These are phyloP conservation scores for Malassezia restricta DNA, from an alignment of 1,284 basidiomycete species.

Conservation along the genomic window DNA sequence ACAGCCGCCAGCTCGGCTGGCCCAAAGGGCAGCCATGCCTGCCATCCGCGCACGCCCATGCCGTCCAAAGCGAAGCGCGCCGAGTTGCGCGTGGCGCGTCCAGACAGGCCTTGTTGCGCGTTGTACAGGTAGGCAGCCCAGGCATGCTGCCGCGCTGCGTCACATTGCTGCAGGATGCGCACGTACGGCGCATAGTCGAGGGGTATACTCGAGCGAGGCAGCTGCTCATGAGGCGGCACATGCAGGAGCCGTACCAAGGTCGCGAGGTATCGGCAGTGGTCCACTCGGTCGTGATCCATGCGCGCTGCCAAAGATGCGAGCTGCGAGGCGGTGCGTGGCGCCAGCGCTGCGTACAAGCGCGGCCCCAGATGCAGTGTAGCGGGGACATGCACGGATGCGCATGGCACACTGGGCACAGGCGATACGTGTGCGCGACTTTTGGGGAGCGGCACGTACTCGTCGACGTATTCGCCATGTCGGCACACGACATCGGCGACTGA, in stretches of 20 bases:
- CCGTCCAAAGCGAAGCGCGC: slow-evolving; percentile 1
- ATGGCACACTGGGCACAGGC: background rate
- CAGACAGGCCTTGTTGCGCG: background rate
- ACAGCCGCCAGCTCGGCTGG: slow-evolving; percentile 11
- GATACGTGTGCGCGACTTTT: slow-evolving; percentile 6
- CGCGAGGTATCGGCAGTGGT: background rate
- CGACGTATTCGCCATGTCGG: background rate
- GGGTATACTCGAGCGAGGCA: background rate
- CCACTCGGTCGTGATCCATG: slow-evolving; percentile 8
- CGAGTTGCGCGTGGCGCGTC: slow-evolving; percentile 16
- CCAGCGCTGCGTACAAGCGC: background rate
- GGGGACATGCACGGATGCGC: background rate
- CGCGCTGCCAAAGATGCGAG: background rate
- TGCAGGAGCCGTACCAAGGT: slow-evolving; percentile 4
- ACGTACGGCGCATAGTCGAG: slow-evolving; percentile 14
- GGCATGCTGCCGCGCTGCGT: background rate
- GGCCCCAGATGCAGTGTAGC: too few species aligned
- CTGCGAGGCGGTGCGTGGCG: background rate
- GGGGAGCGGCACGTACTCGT: slow-evolving; percentile 5
- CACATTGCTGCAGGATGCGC: background rate
- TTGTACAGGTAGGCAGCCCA: slow-evolving; percentile 3
- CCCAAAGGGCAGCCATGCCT: slow-evolving; percentile 17
- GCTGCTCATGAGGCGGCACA: slow-evolving; percentile 2
- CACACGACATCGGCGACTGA: background rate
- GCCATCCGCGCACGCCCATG: background rate